Evolutionary conservation across 164 flowering plant species (phyloP).

Genomic region (Tetracentron sinense): DNA sequence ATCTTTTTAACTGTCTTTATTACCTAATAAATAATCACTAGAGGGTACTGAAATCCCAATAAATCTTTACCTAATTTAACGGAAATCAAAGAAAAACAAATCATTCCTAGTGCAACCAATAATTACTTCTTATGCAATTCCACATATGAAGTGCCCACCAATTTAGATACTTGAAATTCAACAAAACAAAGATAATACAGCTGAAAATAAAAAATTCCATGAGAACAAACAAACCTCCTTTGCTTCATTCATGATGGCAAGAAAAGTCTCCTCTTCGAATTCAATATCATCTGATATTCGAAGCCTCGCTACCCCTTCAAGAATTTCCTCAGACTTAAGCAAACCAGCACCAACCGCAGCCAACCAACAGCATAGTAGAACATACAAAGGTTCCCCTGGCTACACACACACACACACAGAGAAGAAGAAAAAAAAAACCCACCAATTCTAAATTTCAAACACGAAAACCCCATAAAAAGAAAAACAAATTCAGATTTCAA

Average conservation of each 20-base stretch:
- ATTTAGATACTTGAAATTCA: too few species aligned
- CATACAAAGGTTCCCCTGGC: conserved; percentile 81
- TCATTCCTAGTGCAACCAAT: too few species aligned
- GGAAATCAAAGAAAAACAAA: too few species aligned
- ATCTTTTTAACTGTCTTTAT: too few species aligned
- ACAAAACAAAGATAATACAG: too few species aligned
- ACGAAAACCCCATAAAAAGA: not conserved
- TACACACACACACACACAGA: conserved; percentile 28
- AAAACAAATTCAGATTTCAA: too few species aligned
- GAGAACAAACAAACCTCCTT: conserved; percentile 57
- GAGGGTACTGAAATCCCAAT: too few species aligned
- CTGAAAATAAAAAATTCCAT: not conserved
- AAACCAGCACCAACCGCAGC: conserved; percentile 94
- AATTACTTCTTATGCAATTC: not conserved
- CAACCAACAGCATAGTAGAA: conserved; percentile 86
- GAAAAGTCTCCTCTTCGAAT: conserved; percentile 81
- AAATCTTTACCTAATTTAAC: too few species aligned
- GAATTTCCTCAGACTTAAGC: conserved; percentile 84
- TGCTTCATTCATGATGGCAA: conserved; percentile 73
- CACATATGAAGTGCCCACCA: too few species aligned
- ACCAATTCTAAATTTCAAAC: too few species aligned
- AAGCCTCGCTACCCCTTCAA: conserved; percentile 83
- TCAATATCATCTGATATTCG: conserved; percentile 81
- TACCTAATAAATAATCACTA: too few species aligned
- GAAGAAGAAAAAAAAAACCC: conserved; percentile 11